Evolutionary conservation across 805 yeast species (phyloP), one percentile per base, ranked within the genome.

Genomic region (Schwanniomyces pseudopolymorphus): DNA sequence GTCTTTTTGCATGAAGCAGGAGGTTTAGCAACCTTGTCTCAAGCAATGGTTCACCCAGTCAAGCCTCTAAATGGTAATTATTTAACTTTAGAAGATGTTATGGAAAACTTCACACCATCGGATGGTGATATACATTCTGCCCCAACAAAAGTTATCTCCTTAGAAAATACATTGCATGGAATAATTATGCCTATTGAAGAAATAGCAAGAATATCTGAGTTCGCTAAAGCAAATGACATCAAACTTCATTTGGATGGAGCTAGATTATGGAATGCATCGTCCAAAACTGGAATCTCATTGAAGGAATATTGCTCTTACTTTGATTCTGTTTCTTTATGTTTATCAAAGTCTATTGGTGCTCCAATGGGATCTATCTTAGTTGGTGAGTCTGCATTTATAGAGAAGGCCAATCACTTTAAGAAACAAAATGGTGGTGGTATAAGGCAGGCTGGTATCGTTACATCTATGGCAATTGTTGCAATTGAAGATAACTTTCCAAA

Each of bases 391-490:
- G 68, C 70, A 42, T 76, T 83, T 55, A 84, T 89, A 51, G 69
- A 73, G 56, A 83, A 81, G 59, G 89, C 94, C 36, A 84, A 83
- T 62, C 96, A 90, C 68, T 86, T 90, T 72, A 85, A 87, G 56
- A 91, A 91, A 60, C 97, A 91, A 69, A 80, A 81, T 53, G 97
- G 97, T 61, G 97, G 97, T 56, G 97, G 97, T 53, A 81, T 91
- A 42, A 78, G 97, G 63, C 97, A 91, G 70, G 75, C 86, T 33
- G 97, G 97, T 46, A 69, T 88, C 67, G 75, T 91, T 57, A 74
- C 92, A 5, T 75, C 80, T 45, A 90, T 91, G 87, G 97, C 96
- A 3, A 63, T 75, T n/a, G 74, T 77, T 43, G 95, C 96, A 21
- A 74, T 91, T 44, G 83, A 87, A 45, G 84, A 85, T 52, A 87